Conservation (phyloP, 116 monocot species). For the Trichopus zeylanicus region DNA sequence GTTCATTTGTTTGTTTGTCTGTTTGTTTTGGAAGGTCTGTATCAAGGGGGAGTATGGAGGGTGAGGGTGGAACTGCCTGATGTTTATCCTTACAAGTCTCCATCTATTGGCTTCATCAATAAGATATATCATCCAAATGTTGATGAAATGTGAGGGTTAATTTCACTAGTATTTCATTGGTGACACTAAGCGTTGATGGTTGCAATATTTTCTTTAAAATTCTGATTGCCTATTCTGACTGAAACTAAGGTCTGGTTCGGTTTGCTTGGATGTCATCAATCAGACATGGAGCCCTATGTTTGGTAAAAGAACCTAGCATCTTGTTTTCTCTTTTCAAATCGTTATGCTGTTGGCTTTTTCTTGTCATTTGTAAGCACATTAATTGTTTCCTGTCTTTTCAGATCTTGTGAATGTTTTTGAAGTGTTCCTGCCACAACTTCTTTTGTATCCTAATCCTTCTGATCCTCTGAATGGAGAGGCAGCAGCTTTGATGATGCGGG, state of each 20-base stretch:
- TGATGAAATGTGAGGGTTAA: slow-evolving; percentile 53
- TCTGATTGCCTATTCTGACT: neutral
- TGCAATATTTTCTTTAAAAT: neutral
- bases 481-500: slow-evolving; percentile 73
- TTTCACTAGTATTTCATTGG: neutral
- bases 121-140: slow-evolving; percentile 73
- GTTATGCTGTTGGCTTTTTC: neutral
- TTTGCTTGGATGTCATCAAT: slow-evolving; percentile 63
- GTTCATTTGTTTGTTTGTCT: neutral
- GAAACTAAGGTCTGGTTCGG: slow-evolving; percentile 45
- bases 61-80: slow-evolving; percentile 65
- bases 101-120: slow-evolving; percentile 66
- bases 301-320: slow-evolving; percentile 25
- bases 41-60: slow-evolving; percentile 75
- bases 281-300: slow-evolving; percentile 84
- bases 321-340: neutral
- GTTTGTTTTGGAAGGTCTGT: slow-evolving; percentile 33
- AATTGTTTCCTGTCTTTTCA: slow-evolving; percentile 15
- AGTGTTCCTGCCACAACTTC: slow-evolving; percentile 71
- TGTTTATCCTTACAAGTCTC: slow-evolving; percentile 79
- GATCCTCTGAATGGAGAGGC: slow-evolving; percentile 78
- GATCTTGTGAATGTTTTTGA: slow-evolving; percentile 80
- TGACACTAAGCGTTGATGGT: neutral
- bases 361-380: neutral
- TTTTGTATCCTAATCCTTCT: slow-evolving; percentile 71